phyloP scores from a whole-genome alignment of 768 basidiomycete species.

The Mycena rosella region DNA sequence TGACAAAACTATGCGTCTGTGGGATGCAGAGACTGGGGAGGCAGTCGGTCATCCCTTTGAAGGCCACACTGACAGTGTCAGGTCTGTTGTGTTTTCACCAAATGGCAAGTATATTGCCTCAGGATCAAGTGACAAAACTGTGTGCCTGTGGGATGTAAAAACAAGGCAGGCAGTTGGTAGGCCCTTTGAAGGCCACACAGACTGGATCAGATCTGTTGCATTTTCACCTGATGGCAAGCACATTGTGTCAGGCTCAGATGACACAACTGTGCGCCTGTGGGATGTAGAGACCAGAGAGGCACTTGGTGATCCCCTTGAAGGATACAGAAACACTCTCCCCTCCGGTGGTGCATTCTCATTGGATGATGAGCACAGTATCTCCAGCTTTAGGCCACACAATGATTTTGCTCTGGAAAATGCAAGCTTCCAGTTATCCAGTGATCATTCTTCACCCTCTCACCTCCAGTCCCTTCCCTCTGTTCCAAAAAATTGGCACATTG shows the following conservation, averaged over 20 bases:
- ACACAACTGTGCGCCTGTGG: neutral
- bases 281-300: no score
- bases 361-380: neutral
- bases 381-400: neutral
- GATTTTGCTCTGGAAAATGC: neutral
- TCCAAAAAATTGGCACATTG: neutral
- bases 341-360: neutral
- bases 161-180: neutral
- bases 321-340: neutral
- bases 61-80: neutral
- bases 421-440: neutral
- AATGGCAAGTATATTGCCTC: neutral
- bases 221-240: neutral
- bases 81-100: neutral
- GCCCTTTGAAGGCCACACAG: neutral
- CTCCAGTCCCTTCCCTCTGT: neutral
- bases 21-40: neutral
- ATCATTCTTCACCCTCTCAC: neutral
- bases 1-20: no score
- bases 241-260: neutral
- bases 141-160: neutral
- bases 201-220: neutral
- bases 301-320: neutral
- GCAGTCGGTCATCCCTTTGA: neutral
- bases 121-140: neutral